Conservation (phyloP, 2,329 filamentous ascomycete species). For the Pseudocercospora vitis region DNA sequence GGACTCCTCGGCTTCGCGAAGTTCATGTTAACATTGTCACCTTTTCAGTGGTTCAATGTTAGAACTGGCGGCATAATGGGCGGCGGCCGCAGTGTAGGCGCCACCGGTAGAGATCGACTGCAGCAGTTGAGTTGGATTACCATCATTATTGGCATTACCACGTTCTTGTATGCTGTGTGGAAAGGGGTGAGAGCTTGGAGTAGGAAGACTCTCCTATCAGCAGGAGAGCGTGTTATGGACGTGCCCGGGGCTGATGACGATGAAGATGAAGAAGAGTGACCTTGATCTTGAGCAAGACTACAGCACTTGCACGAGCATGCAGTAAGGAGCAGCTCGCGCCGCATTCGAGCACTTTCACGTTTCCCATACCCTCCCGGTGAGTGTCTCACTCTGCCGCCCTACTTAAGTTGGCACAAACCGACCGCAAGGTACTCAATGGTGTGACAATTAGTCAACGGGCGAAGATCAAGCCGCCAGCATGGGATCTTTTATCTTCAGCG, state of each 20-base stretch:
- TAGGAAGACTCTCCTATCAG: slow-evolving; percentile 69
- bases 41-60: slow-evolving; percentile 76
- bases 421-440: slow-evolving; percentile 61
- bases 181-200: slow-evolving; percentile 75
- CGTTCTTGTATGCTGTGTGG: slow-evolving; percentile 81
- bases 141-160: slow-evolving; percentile 75
- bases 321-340: background rate
- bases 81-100: slow-evolving; percentile 46
- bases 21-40: slow-evolving; percentile 69
- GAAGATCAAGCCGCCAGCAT: slow-evolving; percentile 60
- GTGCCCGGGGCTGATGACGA: slow-evolving; percentile 66
- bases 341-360: background rate
- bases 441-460: slow-evolving; percentile 97
- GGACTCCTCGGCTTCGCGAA: slow-evolving; percentile 85
- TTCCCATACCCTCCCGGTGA: slow-evolving; percentile 1
- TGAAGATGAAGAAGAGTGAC: slow-evolving; percentile 44
- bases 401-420: slow-evolving; percentile 93
- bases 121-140: slow-evolving; percentile 78
- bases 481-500: slow-evolving; percentile 23
- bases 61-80: slow-evolving; percentile 58
- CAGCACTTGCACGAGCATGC: background rate
- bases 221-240: slow-evolving; percentile 79
- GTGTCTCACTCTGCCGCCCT: slow-evolving; percentile 57
- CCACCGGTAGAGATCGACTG: slow-evolving; percentile 72
- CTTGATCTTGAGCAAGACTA: slow-evolving; percentile 15